Conservation (phyloP, 495 filamentous ascomycete species). For the Aspergillus diversus region DNA sequence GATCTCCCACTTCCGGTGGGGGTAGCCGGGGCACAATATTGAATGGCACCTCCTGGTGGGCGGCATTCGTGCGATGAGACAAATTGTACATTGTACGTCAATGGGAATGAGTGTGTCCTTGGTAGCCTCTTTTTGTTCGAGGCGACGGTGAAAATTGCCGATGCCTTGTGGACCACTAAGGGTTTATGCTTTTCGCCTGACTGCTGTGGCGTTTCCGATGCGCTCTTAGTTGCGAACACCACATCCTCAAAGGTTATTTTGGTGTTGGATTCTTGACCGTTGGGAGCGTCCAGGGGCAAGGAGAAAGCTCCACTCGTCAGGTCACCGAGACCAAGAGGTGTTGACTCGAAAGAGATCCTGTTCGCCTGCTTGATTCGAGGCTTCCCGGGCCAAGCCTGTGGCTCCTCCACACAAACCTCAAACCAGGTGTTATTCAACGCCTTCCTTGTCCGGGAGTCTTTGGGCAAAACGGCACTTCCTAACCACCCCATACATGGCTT, state of each 20-base stretch:
- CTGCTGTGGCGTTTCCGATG: conserved; percentile 23
- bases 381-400: conserved; percentile 25
- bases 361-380: conserved; percentile 46
- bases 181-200: conserved; percentile 26
- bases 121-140: conserved; percentile 32
- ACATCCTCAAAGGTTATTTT: conserved; percentile 28
- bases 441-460: conserved; percentile 29
- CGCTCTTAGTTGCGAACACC: conserved; percentile 29
- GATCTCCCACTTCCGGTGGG: conserved; percentile 49
- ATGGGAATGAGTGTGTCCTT: conserved; percentile 47
- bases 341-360: conserved; percentile 36
- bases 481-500: conserved; percentile 84
- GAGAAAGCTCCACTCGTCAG: conserved; percentile 51
- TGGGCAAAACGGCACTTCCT: conserved; percentile 58
- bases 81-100: conserved; percentile 68
- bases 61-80: conserved; percentile 68
- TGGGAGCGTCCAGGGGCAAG: conserved; percentile 33
- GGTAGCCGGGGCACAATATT: conserved; percentile 41
- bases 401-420: conserved; percentile 52
- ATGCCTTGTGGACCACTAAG: conserved; percentile 53
- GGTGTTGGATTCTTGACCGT: conserved; percentile 13
- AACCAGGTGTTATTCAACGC: conserved; percentile 66
- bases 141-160: conserved; percentile 52
- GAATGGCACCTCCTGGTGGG: conserved; percentile 48
- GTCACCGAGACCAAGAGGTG: conserved; percentile 46